Base-by-base conservation (phyloP, 106 monocot genomes). In the Agapanthus africanus region DNA sequence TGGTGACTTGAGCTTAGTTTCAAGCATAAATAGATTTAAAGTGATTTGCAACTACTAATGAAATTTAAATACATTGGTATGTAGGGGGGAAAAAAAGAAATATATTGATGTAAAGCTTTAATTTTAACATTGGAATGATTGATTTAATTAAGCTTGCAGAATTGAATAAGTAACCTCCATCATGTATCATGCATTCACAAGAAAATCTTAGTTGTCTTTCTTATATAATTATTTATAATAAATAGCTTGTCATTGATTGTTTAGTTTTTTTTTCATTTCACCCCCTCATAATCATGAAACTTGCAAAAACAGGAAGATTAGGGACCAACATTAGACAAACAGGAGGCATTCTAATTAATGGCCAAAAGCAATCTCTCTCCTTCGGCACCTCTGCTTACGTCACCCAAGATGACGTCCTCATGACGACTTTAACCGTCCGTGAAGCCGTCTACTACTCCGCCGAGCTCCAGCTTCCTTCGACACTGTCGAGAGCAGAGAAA, bases 301-400 rank as follows among this genome's bases (percentile, higher is more conserved):
- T 44, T 57, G 56, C 13, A n/a, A 30, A 26, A 41, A 5, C 81
- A 82, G 82, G 78, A 40, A 64, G 82, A 35, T 50, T 78, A 16
- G 44, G 61, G 7, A 54, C 78, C 3, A 71, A 71, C 27, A 23
- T 54, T 0, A 66, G 25, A n/a, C 77, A 67, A 31, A 52, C 47
- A 0, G 82, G 82, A 31, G 26, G 61, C 7, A 52, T 82, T 14
- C 33, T 78, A 19, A 21, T 71, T 41, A 78, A 82, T 19, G 82
- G 82, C 26, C 69, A 32, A 16, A 70, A 49, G 25, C 78, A 74
- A 30, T 25, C 59, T 0, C 59, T 82, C 13, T 40, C 78, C 7
- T 82, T 67, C 54, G 82, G 82, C 9, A 71, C 74, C 22, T 82
- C 82, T 11, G 68, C 68, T 35, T 68, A 75, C 33, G 74, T 74